A percentile compares a stretch with the other conserved stretches of the same genome.
Conservation (phyloP, 2,329 filamentous ascomycete genomes). For the Graphilbum fragrans region DNA sequence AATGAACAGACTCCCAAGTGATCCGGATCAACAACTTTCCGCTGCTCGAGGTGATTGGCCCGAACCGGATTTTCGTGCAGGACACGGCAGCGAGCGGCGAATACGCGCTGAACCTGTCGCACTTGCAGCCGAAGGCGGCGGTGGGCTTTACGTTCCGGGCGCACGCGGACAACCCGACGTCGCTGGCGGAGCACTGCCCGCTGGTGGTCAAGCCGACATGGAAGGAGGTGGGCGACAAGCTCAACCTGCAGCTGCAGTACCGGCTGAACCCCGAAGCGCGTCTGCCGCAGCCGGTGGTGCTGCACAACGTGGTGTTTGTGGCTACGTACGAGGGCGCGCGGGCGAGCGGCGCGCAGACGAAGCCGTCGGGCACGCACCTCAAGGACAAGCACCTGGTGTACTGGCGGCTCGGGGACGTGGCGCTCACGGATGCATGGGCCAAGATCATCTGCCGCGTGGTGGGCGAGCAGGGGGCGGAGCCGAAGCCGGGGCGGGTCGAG, state of each 20-base stretch:
- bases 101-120: slow-evolving; percentile 63
- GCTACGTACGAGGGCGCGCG: slow-evolving; percentile 57
- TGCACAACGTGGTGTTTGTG: slow-evolving; percentile 63
- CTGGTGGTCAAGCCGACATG: slow-evolving; percentile 63
- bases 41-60: slow-evolving; percentile 81
- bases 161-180: slow-evolving; percentile 47
- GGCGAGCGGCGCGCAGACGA: slow-evolving; percentile 59
- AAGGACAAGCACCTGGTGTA: slow-evolving; percentile 67
- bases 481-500: slow-evolving; percentile 59
- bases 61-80: slow-evolving; percentile 82
- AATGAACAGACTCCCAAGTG: slow-evolving; percentile 38
- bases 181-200: slow-evolving; percentile 49
- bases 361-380: slow-evolving; percentile 67
- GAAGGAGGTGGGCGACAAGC: slow-evolving; percentile 74
- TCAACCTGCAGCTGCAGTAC: slow-evolving; percentile 79
- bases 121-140: slow-evolving; percentile 56
- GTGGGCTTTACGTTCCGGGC: slow-evolving; percentile 91
- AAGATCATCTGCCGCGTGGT: slow-evolving; percentile 76
- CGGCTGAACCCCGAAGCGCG: slow-evolving; percentile 53
- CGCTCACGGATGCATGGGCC: slow-evolving; percentile 37
- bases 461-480: slow-evolving; percentile 16
- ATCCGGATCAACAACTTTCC: slow-evolving; percentile 82
- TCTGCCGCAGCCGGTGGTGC: slow-evolving; percentile 26
- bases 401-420: slow-evolving; percentile 67
- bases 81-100: slow-evolving; percentile 58